These are phyloP conservation scores for Rhododendron mucronatum DNA, from an alignment of 148 eudicot genomes.

Conservation along the genomic window DNA sequence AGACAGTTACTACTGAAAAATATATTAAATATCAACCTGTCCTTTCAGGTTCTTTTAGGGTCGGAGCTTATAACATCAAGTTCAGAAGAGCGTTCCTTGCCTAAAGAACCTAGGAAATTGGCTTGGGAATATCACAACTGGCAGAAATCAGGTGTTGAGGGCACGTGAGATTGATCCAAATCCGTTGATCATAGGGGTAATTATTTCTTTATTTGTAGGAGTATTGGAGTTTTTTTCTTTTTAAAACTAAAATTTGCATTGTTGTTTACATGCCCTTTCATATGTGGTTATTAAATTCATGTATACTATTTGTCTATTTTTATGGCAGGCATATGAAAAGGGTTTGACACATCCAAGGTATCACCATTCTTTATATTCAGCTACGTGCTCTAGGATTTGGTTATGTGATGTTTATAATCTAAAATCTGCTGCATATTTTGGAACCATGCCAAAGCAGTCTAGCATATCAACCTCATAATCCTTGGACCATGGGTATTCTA, in stretches of 20 bases:
- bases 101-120: conserved; percentile 92
- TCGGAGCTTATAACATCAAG: conserved; percentile 94
- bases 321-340: conserved; percentile 80
- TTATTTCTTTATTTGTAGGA: neutral
- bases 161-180: conserved; percentile 85
- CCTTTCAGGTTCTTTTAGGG: conserved; percentile 69
- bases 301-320: neutral
- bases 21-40: neutral
- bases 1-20: neutral
- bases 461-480: conserved; percentile 92
- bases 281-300: no score
- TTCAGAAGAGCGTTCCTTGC: conserved; percentile 91
- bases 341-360: conserved; percentile 95
- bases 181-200: conserved; percentile 80
- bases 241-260: neutral
- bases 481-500: conserved; percentile 94
- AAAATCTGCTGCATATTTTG: conserved; percentile 46
- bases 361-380: conserved; percentile 6
- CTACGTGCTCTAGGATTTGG: conserved; percentile 5
- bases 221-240: neutral
- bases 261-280: neutral
- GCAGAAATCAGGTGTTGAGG: conserved; percentile 76
- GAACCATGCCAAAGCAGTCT: conserved; percentile 84
- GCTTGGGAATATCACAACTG: conserved; percentile 96
- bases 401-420: neutral